These are phyloP conservation scores for Suhomyces canberraensis DNA, from an alignment of 805 yeast genomes.

Conservation along the genomic window DNA sequence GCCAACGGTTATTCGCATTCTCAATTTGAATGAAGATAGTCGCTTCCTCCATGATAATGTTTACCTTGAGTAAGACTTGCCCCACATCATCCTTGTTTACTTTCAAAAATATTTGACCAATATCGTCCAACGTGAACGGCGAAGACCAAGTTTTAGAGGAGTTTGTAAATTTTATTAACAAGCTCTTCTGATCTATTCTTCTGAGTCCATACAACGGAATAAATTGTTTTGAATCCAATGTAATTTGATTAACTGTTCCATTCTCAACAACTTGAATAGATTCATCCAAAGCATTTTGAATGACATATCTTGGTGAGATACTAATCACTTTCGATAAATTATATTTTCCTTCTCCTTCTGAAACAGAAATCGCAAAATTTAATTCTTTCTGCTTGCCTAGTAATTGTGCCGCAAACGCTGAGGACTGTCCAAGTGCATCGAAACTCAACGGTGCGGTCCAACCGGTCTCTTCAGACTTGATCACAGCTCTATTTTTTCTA, in stretches of 20 bases:
- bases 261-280: constrained; percentile 62
- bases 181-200: constrained; percentile 53
- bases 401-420: constrained; percentile 48
- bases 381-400: constrained; percentile 55
- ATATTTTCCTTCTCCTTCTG: constrained; percentile 86
- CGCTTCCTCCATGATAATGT: constrained; percentile 74
- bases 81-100: constrained; percentile 61
- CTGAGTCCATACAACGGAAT: constrained; percentile 66
- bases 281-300: constrained; percentile 58
- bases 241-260: constrained; percentile 54
- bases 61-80: constrained; percentile 68
- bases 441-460: constrained; percentile 76
- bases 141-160: constrained; percentile 74
- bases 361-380: constrained; percentile 68
- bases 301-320: constrained; percentile 76
- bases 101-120: constrained; percentile 78
- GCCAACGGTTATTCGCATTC: constrained; percentile 82
- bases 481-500: constrained; percentile 60
- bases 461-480: constrained; percentile 65
- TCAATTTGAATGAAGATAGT: constrained; percentile 73
- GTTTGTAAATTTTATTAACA: constrained; percentile 57
- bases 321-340: constrained; percentile 72
- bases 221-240: constrained; percentile 45
- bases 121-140: constrained; percentile 78
- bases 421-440: constrained; percentile 84